Conservation (phyloP, 257 asterid genomes). For the Plantago elongata region DNA sequence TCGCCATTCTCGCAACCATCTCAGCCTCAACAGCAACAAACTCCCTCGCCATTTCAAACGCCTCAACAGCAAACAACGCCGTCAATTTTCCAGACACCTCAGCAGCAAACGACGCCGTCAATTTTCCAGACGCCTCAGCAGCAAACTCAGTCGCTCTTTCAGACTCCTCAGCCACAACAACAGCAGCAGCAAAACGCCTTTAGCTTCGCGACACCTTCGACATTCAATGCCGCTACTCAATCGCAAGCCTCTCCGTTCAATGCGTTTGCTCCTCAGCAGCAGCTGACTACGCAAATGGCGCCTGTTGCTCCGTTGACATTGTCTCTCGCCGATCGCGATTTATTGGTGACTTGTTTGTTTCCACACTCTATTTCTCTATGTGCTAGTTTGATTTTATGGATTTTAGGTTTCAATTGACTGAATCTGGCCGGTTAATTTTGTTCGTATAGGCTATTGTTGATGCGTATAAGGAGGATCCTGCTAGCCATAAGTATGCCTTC, state of each 20-base stretch:
- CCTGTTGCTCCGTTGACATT: slow-evolving; percentile 91
- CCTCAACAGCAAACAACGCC: slow-evolving; percentile 41
- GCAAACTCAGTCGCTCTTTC: slow-evolving; percentile 46
- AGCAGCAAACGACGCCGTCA: slow-evolving; percentile 32
- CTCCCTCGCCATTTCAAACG: slow-evolving; percentile 52
- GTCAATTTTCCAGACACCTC: too few species aligned
- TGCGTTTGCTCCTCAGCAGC: slow-evolving; percentile 45
- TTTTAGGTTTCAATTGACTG: slow-evolving; percentile 1
- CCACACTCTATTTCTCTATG: too few species aligned
- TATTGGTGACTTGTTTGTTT: slow-evolving; percentile 41
- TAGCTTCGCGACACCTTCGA: slow-evolving; percentile 43
- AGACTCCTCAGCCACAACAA: slow-evolving; percentile 43
- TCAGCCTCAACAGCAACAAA: slow-evolving; percentile 48
- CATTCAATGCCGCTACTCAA: slow-evolving; percentile 42
- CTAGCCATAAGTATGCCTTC: slow-evolving; percentile 79
- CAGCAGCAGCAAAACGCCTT: slow-evolving; percentile 43
- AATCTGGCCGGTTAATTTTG: neutral
- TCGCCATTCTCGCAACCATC: slow-evolving; percentile 64
- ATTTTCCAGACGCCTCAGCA: slow-evolving; percentile 26
- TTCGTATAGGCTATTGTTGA: slow-evolving; percentile 73
- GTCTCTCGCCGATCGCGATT: slow-evolving; percentile 92
- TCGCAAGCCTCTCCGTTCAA: slow-evolving; percentile 44
- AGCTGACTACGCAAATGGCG: slow-evolving; percentile 97
- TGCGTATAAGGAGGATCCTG: slow-evolving; percentile 89
- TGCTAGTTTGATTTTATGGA: neutral